Conservation (phyloP, 805 yeast species). For the Saturnispora gosingensis region DNA sequence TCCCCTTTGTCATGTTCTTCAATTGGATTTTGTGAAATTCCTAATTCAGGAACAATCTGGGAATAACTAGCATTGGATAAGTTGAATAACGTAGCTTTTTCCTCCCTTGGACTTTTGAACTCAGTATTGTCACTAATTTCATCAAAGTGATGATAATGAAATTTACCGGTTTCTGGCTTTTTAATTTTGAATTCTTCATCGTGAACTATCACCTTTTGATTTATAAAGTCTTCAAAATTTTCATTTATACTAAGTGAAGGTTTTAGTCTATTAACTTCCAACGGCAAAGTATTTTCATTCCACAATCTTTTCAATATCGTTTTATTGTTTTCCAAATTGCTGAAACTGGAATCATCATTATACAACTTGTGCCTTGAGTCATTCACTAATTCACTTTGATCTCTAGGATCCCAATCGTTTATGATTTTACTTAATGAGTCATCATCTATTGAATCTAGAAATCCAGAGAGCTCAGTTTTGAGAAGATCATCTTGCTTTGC, state of each 20-base stretch:
- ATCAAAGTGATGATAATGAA: slow-evolving; percentile 11
- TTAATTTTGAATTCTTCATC: slow-evolving; percentile 24
- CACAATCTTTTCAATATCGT: slow-evolving; percentile 21
- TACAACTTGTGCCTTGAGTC: neutral
- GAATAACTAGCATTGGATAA: slow-evolving; percentile 15
- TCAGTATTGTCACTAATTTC: neutral
- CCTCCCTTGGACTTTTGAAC: slow-evolving; percentile 14
- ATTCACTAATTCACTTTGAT: slow-evolving; percentile 11
- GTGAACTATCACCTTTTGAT: slow-evolving; percentile 24
- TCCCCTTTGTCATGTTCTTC: neutral
- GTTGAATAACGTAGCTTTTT: slow-evolving; percentile 15
- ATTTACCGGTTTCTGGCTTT: slow-evolving; percentile 17
- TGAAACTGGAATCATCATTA: neutral
- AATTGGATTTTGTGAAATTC: slow-evolving; percentile 17
- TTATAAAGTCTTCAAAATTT: slow-evolving; percentile 24
- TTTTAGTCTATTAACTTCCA: neutral
- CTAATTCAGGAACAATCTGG: slow-evolving; percentile 23
- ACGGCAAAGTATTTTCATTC: slow-evolving; percentile 9
- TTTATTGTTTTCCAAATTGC: slow-evolving; percentile 10
- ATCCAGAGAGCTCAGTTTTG: neutral
- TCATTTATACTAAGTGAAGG: slow-evolving; percentile 6
- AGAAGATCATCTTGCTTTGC: neutral
- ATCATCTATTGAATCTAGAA: neutral
- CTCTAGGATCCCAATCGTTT: slow-evolving; percentile 27
- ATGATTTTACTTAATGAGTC: slow-evolving; percentile 35